Percentiles rank a stretch among this genome's conserved stretches.
Conservation (phyloP, 2,329 filamentous ascomycete species). For the Blastomyces emzantsi region DNA sequence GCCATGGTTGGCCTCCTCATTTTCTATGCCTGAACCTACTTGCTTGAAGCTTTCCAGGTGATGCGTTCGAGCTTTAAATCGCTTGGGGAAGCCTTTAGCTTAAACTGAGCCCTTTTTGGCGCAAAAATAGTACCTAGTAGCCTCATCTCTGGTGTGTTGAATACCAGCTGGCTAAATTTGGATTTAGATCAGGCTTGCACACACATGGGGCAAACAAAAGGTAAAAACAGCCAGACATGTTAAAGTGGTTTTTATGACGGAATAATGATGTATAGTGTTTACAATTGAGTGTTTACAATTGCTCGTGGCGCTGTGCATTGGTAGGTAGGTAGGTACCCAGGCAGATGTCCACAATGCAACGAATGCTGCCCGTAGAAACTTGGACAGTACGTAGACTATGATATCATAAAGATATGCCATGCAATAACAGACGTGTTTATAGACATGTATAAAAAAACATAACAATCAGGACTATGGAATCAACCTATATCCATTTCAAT, state of each 20-base stretch:
- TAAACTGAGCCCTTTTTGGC: too few species aligned
- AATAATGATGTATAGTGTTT: neutral
- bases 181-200: neutral
- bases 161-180: too few species aligned
- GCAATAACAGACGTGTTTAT: too few species aligned
- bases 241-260: neutral
- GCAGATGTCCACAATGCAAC: neutral
- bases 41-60: too few species aligned
- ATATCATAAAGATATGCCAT: neutral
- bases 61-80: too few species aligned
- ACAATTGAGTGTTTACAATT: neutral
- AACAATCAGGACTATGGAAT: neutral
- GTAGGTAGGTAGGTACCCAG: neutral
- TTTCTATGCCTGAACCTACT: neutral
- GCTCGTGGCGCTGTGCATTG: neutral
- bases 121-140: too few species aligned
- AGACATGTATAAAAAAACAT: neutral
- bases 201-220: neutral
- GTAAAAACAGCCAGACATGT: neutral
- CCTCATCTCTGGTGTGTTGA: too few species aligned
- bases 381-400: neutral
- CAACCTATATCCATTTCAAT: neutral
- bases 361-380: neutral
- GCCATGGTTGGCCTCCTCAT: neutral
- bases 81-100: too few species aligned